Evolutionary conservation across 106 monocot species (phyloP), one percentile per base, ranked within the genome.

Genomic region (Dioscorea zingiberensis): DNA sequence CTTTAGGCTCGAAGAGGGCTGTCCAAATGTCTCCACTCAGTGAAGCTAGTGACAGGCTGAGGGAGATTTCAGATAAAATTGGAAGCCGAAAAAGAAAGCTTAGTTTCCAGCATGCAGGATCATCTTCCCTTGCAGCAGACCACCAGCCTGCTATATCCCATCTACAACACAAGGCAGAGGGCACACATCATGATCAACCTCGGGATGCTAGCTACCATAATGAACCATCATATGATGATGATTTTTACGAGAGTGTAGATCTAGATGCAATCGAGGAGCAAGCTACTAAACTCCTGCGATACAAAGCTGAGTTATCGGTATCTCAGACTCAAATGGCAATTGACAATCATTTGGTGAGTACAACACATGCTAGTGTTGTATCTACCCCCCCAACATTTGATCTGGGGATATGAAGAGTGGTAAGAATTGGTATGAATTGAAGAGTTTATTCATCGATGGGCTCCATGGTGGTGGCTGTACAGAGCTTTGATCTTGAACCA

Each of bases 261-360:
- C 81, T 98, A 63, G 97, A 97, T 81, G 81, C 81, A 69, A 63
- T 98, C 19, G 97, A 98, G 69, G 86, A 76, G 69, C 85, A 98
- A 66, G 97, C 97, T 26, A 67, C 92, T 16, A 74, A 85, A 38
- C 60, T 82, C 47, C 53, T 88, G 55, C 84, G 68, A 66, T 47
- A 57, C 27, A 88, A 76, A 56, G 48, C 85, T 45, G 60, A 71
- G 25, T 11, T 28, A 21, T 54, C 68, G 1, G 0, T 38, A 38
- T 38, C 38, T 1, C 38, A 38, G 38, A 38, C 1, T 6, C 38
- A 38, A 38, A 38, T 6, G 38, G 38, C 38, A 38, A 38, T 38
- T 1, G 38, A 10, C 38, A 38, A 6, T 38, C 38, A 38, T 8
- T 10, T 6, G 4, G 38, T 38, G 38, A 38, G 10, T 10, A 6